Evolutionary conservation across 805 yeast species (phyloP), one percentile per base, ranked within the genome.

Genomic region (Pichia paraexigua): DNA sequence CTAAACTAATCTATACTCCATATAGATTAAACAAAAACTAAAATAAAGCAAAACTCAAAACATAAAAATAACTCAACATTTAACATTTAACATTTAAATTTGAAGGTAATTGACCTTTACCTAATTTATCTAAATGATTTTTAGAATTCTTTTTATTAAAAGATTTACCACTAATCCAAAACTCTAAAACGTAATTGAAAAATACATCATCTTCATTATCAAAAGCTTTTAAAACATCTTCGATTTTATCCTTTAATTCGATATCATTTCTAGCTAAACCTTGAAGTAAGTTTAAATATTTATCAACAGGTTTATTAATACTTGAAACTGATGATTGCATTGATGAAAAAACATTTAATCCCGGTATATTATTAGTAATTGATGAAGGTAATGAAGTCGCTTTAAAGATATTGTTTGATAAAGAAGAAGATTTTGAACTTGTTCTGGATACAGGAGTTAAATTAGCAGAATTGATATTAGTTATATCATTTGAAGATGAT

Each of bases 121-220:
- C 58, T 28, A 37, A 43, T 22, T 49, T 46, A 9, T 56, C 59
- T 40, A 56, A 53, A 21, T 56, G 55, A 43, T 60, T 62, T 50
- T 57, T 51, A 10, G 61, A 58, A 32, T 60, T 61, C 53, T 53
- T 54, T 44, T 64, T 63, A 53, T 60, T 65, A 51, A 58, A 63
- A 25, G 62, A 62, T 53, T 63, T 66, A 10, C 66, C 66, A 50
- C 60, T 61, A 9, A 63, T 56, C 70, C 70, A 66, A 47, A 65
- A 61, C 50, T 64, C 66, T 15, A 66, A 56, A 3, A 66, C 70
- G 43, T 66, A 66, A 45, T 63, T 58, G 47, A 66, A 65, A 42
- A 66, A 66, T 50, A 54, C 59, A 53, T 65, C 69, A 53, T 66
- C 70, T 42, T 64, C 68, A 17, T 65, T 57, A 42, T 65, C 65